Conservation (phyloP, 169 alveolate genomes). For the Babesia bovis region DNA sequence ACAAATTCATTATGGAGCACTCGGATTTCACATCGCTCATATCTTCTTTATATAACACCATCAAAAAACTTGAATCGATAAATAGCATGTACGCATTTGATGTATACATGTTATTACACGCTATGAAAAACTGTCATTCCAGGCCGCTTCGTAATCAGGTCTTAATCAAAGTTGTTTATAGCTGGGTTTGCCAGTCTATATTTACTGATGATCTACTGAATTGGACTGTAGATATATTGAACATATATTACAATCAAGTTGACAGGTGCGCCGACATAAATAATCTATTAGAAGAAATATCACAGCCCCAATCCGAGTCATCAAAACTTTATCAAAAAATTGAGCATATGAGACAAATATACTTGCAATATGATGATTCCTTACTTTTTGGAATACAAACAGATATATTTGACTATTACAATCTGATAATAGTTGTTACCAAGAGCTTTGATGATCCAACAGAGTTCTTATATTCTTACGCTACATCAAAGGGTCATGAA, state of each 20-base stretch:
- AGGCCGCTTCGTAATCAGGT: constrained; percentile 5
- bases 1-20: constrained; percentile 84
- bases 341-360: constrained; percentile 48
- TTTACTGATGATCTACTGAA: constrained; percentile 19
- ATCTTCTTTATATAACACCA: constrained; percentile 83
- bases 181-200: constrained; percentile 60
- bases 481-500: constrained; percentile 84
- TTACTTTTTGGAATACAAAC: neutral
- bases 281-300: constrained; percentile 51
- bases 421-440: constrained; percentile 58
- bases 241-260: neutral
- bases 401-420: constrained; percentile 38
- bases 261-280: constrained; percentile 15
- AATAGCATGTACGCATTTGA: constrained; percentile 92
- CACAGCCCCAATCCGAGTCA: constrained; percentile 56
- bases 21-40: constrained; percentile 87
- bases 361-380: constrained; percentile 14
- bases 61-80: constrained; percentile 85
- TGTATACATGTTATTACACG: constrained; percentile 89
- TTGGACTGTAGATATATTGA: constrained; percentile 28
- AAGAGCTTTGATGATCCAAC: constrained; percentile 88
- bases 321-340: constrained; percentile 38
- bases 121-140: constrained; percentile 73
- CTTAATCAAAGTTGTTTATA: constrained; percentile 47
- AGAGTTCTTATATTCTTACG: constrained; percentile 86